These are phyloP conservation scores for Exophiala alcalophila DNA, from an alignment of 2,329 filamentous ascomycete species.

Conservation along the genomic window DNA sequence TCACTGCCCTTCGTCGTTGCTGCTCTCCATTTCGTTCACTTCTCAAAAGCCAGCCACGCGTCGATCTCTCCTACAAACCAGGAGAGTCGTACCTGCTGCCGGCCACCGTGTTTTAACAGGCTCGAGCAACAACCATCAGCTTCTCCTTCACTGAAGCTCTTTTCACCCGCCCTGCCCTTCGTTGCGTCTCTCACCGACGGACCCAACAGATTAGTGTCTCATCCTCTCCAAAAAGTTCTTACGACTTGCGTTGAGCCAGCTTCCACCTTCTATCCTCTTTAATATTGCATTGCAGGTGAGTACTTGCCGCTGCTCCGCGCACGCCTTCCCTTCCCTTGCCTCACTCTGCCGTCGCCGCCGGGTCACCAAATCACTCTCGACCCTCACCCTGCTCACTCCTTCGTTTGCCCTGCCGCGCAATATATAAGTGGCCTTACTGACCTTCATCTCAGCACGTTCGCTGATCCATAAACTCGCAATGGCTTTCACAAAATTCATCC, in stretches of 20 bases:
- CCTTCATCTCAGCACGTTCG: constrained; percentile 19
- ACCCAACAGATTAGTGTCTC: constrained; percentile 26
- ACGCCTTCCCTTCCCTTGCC: constrained; percentile 5
- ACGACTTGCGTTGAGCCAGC: constrained; percentile 21
- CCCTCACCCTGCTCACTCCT: constrained; percentile 1
- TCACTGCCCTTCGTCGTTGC: constrained; percentile 32
- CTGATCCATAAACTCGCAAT: constrained; percentile 38
- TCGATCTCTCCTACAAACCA: constrained; percentile 21
- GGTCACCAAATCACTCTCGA: constrained; percentile 5
- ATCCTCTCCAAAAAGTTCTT: constrained; percentile 24
- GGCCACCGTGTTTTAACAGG: constrained; percentile 22
- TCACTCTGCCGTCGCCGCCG: background rate
- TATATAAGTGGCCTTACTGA: constrained; percentile 19
- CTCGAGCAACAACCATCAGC: constrained; percentile 24
- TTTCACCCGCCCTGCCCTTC: constrained; percentile 21
- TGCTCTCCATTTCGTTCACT: constrained; percentile 36
- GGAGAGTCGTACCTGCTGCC: constrained; percentile 28
- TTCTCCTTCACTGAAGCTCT: constrained; percentile 29
- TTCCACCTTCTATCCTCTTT: constrained; percentile 27
- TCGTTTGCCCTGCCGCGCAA: constrained; percentile 10
- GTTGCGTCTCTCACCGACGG: constrained; percentile 18
- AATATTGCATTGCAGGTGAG: constrained; percentile 32
- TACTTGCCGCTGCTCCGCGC: background rate
- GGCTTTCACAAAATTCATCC: constrained; percentile 54
- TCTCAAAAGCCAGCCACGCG: constrained; percentile 32